Evolutionary conservation across 2,329 filamentous ascomycete species (phyloP), one percentile per base, ranked within the genome.

Genomic region (Colletotrichum spaethianum): DNA sequence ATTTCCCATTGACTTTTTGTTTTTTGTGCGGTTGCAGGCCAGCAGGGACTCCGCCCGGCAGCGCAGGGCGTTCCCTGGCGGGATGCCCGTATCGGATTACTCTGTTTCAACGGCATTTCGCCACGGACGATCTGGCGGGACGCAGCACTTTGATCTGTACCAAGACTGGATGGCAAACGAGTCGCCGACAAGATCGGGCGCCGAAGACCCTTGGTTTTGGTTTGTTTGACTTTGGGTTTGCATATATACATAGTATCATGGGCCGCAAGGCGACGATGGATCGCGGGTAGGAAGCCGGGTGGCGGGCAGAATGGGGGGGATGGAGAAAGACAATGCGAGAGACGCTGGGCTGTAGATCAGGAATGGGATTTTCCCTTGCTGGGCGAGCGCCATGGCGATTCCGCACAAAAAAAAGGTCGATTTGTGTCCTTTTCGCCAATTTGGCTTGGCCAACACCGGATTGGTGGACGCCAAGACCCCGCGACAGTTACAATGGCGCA

Each of bases 81-180:
- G 33, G 52, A 26, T 59, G 38, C 28, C 28, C 55, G 26, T 36
- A 36, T 50, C n/a, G 40, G 26, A 23, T 36, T 14, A 50, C n/a
- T 66, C 11, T 53, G 62, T 59, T 23, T 65, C 40, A 26, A 64
- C 40, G 53, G 67, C 61, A 65, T 65, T 63, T 23, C n/a, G 52
- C 44, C 33, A 40, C 40, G 57, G 31, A 38, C 18, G 57, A 42
- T 46, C 57, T 20, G 56, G 38, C 28, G 18, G 23, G 16, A 23
- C 12, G 28, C 42, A 18, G n/a, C n/a, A n/a, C n/a, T n/a, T n/a
- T n/a, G n/a, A n/a, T 7, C 8, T 16, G 18, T n/a, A n/a, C 4
- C 18, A 7, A n/a, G 4, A 20, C 9, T 48, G 23, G 12, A 26
- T 26, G 46, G 31, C 38, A 2, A n/a, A 11, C 50, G n/a, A 46